phyloP scores from a whole-genome alignment of 2,329 filamentous ascomycete species.

The Cytospora mali region DNA sequence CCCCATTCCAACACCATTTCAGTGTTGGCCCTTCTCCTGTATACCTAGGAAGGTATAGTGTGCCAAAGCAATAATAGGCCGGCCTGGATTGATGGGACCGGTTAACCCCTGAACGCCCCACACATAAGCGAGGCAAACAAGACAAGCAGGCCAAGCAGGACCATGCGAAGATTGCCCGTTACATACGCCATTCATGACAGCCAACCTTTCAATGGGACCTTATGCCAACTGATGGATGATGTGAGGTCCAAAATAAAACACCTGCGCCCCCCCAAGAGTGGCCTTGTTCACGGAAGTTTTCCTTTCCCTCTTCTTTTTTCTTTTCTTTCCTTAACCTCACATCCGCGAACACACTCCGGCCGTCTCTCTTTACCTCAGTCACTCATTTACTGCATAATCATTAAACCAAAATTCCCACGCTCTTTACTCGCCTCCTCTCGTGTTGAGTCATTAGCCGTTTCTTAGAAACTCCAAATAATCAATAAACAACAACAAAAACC shows the following conservation, averaged over 20 bases:
- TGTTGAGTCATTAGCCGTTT: background rate
- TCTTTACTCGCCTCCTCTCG: constrained; percentile 19
- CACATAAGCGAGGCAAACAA: too few relatives aligned
- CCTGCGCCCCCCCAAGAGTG: constrained; percentile 15
- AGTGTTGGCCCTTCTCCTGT: too few relatives aligned
- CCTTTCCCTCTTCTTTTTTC: background rate
- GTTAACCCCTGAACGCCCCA: too few relatives aligned
- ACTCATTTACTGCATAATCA: too few relatives aligned
- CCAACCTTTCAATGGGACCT: too few relatives aligned
- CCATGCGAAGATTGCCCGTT: too few relatives aligned
- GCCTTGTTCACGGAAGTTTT: constrained; percentile 4
- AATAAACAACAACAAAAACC: constrained; percentile 1
- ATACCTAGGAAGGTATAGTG: too few relatives aligned
- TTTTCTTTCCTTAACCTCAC: background rate
- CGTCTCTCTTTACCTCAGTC: constrained; percentile 11
- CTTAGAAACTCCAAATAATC: constrained; percentile 3
- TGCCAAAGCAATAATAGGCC: too few relatives aligned
- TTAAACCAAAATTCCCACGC: constrained; percentile 15
- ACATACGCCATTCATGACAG: too few relatives aligned
- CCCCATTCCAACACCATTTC: too few relatives aligned
- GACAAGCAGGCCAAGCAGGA: too few relatives aligned
- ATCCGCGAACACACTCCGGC: background rate
- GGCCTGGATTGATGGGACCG: too few relatives aligned
- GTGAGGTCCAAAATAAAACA: constrained; percentile 22
- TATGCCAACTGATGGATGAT: background rate